Evolutionary conservation across 345 rosid genomes (phyloP).

Genomic region (Hibiscus mutabilis): DNA sequence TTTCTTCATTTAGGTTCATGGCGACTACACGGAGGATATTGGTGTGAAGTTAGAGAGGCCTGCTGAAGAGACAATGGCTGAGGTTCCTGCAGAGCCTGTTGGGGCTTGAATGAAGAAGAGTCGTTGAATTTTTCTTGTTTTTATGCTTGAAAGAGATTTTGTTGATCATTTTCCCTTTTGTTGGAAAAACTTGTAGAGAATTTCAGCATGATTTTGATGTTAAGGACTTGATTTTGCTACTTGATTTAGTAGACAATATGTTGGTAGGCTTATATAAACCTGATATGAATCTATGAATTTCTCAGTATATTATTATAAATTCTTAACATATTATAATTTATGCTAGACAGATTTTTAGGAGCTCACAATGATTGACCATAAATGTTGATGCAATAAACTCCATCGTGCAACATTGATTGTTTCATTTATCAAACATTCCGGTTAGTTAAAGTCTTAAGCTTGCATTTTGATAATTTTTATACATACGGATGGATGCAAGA

Average conservation of each 20-base stretch:
- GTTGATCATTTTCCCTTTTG: not conserved
- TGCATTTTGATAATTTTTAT: no score
- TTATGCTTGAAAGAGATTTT: not conserved
- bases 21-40: slow-evolving; percentile 76
- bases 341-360: no score
- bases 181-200: slow-evolving; percentile 1
- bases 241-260: not conserved
- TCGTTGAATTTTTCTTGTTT: not conserved
- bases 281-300: not conserved
- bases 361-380: no score
- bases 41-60: slow-evolving; percentile 84
- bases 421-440: no score
- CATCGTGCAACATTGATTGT: no score
- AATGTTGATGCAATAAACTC: no score
- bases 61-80: slow-evolving; percentile 60
- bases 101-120: slow-evolving; percentile 39
- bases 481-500: no score
- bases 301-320: not conserved
- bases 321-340: no score
- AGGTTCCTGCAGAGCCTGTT: slow-evolving; percentile 51
- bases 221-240: not conserved
- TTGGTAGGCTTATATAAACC: not conserved
- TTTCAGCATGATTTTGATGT: slow-evolving; percentile 8
- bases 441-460: no score
- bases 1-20: slow-evolving; percentile 60